These are phyloP conservation scores for Komagataella ulmi DNA, from an alignment of 805 yeast species.

Conservation along the genomic window DNA sequence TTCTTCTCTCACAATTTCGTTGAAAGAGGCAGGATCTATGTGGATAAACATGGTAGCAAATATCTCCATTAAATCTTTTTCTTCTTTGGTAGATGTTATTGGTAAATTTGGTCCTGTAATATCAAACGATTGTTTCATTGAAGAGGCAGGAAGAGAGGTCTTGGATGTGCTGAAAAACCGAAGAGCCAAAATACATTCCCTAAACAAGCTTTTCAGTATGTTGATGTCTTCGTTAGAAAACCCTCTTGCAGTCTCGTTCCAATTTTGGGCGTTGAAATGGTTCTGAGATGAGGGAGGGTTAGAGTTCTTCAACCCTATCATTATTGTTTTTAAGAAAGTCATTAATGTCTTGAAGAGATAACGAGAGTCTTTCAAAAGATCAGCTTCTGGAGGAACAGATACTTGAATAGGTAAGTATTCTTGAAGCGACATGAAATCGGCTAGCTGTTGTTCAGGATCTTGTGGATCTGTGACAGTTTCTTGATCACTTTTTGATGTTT, in stretches of 20 bases:
- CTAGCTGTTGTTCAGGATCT: conserved; percentile 2
- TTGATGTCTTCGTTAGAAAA: conserved; percentile 73
- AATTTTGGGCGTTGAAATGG: conserved; percentile 37
- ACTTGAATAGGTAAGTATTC: conserved; percentile 46
- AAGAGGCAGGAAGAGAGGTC: conserved; percentile 25
- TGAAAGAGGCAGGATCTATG: conserved; percentile 90
- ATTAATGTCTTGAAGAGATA: conserved; percentile 77
- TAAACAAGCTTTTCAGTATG: conserved; percentile 62
- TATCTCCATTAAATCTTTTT: conserved; percentile 90
- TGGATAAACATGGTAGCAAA: conserved; percentile 89
- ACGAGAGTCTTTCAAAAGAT: conserved; percentile 78
- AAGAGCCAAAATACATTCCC: conserved; percentile 76
- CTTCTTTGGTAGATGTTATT: conserved; percentile 81
- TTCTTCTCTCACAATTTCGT: conserved; percentile 78
- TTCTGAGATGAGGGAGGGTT: conserved; percentile 64
- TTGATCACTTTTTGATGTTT: conserved; percentile 3
- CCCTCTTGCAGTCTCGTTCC: conserved; percentile 84
- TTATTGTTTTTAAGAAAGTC: conserved; percentile 81
- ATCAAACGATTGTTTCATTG: conserved; percentile 31
- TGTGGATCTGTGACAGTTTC: conserved; percentile 1
- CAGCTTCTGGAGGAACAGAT: conserved; percentile 35
- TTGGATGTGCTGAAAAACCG: conserved; percentile 53
- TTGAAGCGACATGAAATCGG: conserved; percentile 31
- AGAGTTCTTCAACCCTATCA: conserved; percentile 79
- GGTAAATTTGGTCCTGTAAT: conserved; percentile 75